A percentile compares a stretch with the other conserved stretches of the same genome.
Conservation (phyloP, 129 eudicot species). For the Arctium minus region DNA sequence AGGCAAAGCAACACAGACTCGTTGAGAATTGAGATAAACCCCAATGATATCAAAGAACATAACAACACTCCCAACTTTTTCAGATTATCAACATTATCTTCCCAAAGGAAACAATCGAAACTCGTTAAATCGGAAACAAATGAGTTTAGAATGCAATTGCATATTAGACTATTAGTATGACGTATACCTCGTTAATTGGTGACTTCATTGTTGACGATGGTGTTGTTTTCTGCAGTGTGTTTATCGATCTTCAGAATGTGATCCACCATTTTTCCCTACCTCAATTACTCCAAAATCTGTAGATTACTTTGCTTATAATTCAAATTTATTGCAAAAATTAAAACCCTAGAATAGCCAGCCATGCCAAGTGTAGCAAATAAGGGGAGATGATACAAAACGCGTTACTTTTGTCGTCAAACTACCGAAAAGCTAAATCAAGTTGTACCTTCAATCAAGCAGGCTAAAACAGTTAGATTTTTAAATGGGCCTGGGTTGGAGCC, state of each 20-base stretch:
- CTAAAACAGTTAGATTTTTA: neutral
- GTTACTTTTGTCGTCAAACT: neutral
- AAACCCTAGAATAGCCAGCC: slow-evolving; percentile 12
- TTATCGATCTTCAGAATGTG: neutral
- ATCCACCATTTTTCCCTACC: slow-evolving; percentile 5
- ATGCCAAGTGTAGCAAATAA: neutral
- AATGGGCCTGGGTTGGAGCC: neutral
- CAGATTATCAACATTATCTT: too few species aligned
- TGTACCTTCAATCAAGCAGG: neutral
- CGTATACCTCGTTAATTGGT: neutral
- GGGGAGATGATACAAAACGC: neutral
- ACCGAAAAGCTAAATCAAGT: neutral
- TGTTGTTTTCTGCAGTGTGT: neutral
- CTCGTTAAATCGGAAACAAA: neutral
- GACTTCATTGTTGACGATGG: neutral
- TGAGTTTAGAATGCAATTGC: neutral
- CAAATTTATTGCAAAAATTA: neutral
- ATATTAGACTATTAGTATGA: neutral
- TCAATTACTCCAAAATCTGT: neutral
- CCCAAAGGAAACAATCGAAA: neutral
- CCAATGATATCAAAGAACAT: neutral
- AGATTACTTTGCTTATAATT: neutral
- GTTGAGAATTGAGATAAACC: neutral
- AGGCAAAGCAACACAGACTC: too few species aligned
- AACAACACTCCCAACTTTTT: neutral